Conservation (phyloP, 176 grass and related monocot species). For the Guadua angustifolia region DNA sequence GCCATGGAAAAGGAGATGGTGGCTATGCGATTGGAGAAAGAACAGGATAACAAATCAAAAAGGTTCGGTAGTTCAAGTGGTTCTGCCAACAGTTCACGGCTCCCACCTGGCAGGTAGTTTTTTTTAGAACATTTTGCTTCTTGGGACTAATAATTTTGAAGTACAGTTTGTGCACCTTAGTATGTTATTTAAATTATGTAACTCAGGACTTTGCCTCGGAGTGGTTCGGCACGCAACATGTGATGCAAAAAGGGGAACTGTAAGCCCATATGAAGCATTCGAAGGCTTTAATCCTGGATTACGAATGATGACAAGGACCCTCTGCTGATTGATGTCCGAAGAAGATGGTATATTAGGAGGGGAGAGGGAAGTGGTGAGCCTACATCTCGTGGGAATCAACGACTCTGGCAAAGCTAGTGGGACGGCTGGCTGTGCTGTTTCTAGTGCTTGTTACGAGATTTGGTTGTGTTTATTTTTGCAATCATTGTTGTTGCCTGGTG, state of each 20-base stretch:
- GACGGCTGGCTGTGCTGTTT: neutral
- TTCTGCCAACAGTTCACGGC: constrained; percentile 59
- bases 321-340: neutral
- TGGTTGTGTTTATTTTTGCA: constrained; percentile 21
- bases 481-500: constrained; percentile 32
- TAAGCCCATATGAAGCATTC: neutral
- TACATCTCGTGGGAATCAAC: constrained; percentile 42
- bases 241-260: constrained; percentile 25
- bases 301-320: constrained; percentile 14
- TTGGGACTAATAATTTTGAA: neutral
- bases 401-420: constrained; percentile 30
- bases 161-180: neutral
- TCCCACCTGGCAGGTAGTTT: constrained; percentile 64
- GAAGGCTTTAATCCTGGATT: constrained; percentile 2
- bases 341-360: neutral
- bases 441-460: constrained; percentile 22
- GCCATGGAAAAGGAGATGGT: constrained; percentile 89
- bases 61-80: constrained; percentile 62
- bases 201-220: constrained; percentile 53
- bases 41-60: constrained; percentile 73
- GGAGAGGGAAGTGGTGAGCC: neutral
- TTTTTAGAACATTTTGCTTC: neutral
- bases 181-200: neutral
- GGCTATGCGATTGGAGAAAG: constrained; percentile 76
- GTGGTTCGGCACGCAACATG: constrained; percentile 58